A percentile compares a stretch with the other conserved stretches of the same genome.
phyloP scores from a whole-genome alignment of 305 asterid genomes.

The Coffea humblotiana region DNA sequence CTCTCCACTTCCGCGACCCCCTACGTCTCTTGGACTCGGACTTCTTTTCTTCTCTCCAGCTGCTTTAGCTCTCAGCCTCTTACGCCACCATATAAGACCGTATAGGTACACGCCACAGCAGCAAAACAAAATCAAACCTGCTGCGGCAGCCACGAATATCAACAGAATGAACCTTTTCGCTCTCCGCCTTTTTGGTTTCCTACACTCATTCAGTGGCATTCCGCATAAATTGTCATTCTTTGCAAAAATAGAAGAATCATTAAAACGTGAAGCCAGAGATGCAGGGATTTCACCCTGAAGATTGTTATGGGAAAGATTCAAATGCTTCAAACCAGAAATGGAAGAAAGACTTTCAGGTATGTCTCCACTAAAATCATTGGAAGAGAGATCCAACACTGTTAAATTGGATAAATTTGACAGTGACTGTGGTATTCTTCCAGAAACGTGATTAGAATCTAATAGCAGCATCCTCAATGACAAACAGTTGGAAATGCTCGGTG shows the following conservation, averaged over 20 bases:
- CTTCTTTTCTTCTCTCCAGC: conserved; percentile 60
- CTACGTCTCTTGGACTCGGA: conserved; percentile 65
- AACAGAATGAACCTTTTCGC: conserved; percentile 53
- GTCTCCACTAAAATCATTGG: conserved; percentile 45
- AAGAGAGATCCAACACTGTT: conserved; percentile 36
- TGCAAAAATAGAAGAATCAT: conserved; percentile 36
- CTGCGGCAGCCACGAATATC: conserved; percentile 41
- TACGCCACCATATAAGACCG: conserved; percentile 65
- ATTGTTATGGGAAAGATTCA: conserved; percentile 57
- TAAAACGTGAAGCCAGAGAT: conserved; percentile 46
- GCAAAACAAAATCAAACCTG: conserved; percentile 55
- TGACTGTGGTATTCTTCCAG: conserved; percentile 36
- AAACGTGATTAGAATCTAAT: conserved; percentile 44
- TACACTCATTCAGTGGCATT: conserved; percentile 52
- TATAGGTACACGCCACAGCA: conserved; percentile 67
- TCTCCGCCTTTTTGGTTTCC: conserved; percentile 26
- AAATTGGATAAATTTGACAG: conserved; percentile 32
- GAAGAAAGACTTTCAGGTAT: conserved; percentile 55
- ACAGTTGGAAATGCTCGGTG: conserved; percentile 51
- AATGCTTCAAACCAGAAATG: conserved; percentile 38
- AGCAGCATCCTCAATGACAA: conserved; percentile 43
- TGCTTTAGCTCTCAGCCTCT: conserved; percentile 45
- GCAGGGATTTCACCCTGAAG: conserved; percentile 58
- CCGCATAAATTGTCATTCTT: conserved; percentile 66
- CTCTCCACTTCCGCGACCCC: conserved; percentile 67